Base-by-base conservation (phyloP, 2,329 filamentous ascomycete genomes). In the Botrytis deweyae region DNA sequence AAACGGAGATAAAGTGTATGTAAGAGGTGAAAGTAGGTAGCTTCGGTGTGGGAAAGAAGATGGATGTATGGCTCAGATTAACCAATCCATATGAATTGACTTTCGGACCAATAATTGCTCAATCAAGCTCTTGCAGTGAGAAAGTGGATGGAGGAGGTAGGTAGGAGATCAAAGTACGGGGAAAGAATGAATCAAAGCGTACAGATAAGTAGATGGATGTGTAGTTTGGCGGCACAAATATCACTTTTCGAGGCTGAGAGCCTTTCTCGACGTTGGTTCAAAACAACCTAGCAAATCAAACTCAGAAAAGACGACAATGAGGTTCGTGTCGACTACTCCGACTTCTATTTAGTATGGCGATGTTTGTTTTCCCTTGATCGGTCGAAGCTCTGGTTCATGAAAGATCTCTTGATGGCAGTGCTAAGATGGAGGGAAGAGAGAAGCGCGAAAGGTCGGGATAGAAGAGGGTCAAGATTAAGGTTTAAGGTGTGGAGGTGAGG, bases 1-100 rank as follows among this genome's bases (percentile, higher is more conserved):
- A 36, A 38, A 38, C 62, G 66, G 40, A 72, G 46, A 67, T 59
- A n/a, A 72, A 49, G 49, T 25, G 38, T 36, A 36, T 22, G 25
- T 14, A 44, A 64, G 25, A 20, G 69, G 44, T 38, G 25, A 42
- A 44, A 71, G 69, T 55, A 64, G 40, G 69, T 71, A 64, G 62
- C 62, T 58, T 70, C 52, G 65, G 46, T 67, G n/a, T 70, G 22
- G 65, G 52, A 29, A 67, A 42, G 42, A 61, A 38, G 40, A 40
- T 22, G 5, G 52, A 44, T 55, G 46, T 55, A 40, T 64, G 29
- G 58, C 38, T 49, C 36, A 42, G 44, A 71, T 55, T 71, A 12
- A 18, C 42, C 69, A 64, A 64, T 71, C 55, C 58, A 63, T 61
- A 40, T 25, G 25, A 63, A 33, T 63, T 38, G 29, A 49, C 20